phyloP scores from a whole-genome alignment of 257 asterid genomes.

The Craterostigma plantagineum region DNA sequence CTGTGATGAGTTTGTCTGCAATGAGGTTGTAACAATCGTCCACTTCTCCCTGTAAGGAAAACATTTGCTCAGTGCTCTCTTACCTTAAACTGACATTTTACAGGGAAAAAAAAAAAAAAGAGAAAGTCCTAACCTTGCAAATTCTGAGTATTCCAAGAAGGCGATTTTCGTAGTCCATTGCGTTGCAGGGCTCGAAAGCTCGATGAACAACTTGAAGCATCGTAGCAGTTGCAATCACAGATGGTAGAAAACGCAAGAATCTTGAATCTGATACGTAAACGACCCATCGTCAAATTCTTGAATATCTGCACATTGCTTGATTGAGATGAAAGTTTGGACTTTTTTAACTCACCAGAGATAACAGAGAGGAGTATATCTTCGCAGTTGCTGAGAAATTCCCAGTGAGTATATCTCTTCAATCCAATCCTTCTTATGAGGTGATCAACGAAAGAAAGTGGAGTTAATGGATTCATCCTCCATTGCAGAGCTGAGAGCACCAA shows the following conservation, averaged over 20 bases:
- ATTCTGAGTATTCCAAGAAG: slow-evolving; percentile 52
- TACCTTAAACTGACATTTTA: not conserved
- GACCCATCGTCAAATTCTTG: not conserved
- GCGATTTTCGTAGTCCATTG: slow-evolving; percentile 43
- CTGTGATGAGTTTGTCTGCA: slow-evolving; percentile 8
- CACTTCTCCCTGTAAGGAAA: slow-evolving; percentile 38
- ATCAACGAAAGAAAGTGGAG: slow-evolving; percentile 73
- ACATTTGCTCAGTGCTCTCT: not conserved
- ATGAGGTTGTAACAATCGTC: slow-evolving; percentile 42
- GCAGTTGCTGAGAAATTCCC: slow-evolving; percentile 48
- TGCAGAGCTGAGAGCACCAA: slow-evolving; percentile 48
- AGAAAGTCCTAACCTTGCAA: slow-evolving; percentile 35
- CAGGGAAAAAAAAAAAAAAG: not conserved
- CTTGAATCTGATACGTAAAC: slow-evolving; percentile 38
- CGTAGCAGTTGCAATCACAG: slow-evolving; percentile 69
- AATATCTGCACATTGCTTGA: not conserved
- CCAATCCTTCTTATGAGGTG: slow-evolving; percentile 66
- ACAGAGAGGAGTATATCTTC: slow-evolving; percentile 48
- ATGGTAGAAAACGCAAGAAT: slow-evolving; percentile 38
- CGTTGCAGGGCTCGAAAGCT: slow-evolving; percentile 26
- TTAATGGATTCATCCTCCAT: slow-evolving; percentile 96
- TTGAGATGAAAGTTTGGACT: not conserved
- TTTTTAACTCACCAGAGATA: slow-evolving; percentile 35
- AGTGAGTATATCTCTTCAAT: slow-evolving; percentile 25
- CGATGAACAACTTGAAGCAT: slow-evolving; percentile 71